These are phyloP conservation scores for Fraxinus nigra DNA, from an alignment of 305 asterid species.

Conservation along the genomic window DNA sequence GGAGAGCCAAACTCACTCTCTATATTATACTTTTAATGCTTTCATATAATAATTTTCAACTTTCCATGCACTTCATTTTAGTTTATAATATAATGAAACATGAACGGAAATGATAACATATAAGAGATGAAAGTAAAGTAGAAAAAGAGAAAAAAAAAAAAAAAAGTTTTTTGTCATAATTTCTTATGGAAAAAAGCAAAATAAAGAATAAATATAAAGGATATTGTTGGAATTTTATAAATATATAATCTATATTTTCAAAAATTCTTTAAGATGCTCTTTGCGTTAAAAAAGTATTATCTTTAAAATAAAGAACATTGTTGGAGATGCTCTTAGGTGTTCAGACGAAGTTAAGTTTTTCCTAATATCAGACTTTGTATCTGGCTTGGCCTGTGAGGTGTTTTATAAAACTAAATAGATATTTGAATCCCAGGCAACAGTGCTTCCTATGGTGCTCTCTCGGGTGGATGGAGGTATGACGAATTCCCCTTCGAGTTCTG, in stretches of 20 bases:
- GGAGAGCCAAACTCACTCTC: not conserved
- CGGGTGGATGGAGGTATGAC: conserved; percentile 71
- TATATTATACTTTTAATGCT: not conserved
- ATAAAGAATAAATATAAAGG: not conserved
- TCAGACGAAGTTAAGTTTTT: conserved; percentile 6
- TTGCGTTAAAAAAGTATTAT: not conserved
- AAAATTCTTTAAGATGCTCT: not conserved
- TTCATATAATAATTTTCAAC: not conserved
- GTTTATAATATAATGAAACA: not conserved
- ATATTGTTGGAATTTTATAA: not conserved
- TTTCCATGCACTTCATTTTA: not conserved
- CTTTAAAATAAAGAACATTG: not conserved
- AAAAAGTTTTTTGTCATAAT: not conserved
- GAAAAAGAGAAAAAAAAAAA: not conserved
- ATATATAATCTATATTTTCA: not conserved
- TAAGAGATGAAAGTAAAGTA: not conserved
- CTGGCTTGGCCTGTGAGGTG: conserved; percentile 17
- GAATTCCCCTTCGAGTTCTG: conserved; percentile 81
- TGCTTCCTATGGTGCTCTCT: conserved; percentile 65
- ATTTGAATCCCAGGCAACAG: conserved; percentile 45
- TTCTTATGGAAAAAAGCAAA: not conserved
- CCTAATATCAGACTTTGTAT: conserved; percentile 9
- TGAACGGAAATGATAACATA: not conserved
- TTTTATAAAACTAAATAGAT: conserved; percentile 38
- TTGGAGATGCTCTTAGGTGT: conserved; percentile 1